Conservation (phyloP, 371 early-diverging fungal species). For the Rhizomucor pusillus region DNA sequence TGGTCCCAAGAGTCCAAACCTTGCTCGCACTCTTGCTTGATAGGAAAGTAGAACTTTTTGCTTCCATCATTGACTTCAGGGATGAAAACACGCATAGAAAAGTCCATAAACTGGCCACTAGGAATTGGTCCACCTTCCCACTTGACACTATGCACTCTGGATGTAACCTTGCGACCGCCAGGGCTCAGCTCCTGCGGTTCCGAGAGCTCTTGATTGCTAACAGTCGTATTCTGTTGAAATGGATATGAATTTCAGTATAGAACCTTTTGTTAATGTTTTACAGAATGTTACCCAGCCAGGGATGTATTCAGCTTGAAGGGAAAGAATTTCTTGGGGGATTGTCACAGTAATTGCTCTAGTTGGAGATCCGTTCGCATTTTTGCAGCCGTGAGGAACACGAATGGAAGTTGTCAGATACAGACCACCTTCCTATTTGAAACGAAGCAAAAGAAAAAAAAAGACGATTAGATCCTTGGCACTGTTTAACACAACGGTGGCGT, state of each 20-base stretch:
- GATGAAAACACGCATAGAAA: neutral
- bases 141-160: neutral
- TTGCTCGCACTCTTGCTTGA: neutral
- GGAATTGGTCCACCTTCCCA: constrained; percentile 4
- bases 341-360: neutral
- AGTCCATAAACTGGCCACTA: constrained; percentile 2
- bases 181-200: neutral
- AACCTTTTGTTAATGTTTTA: too few species aligned
- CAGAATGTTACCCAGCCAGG: constrained; percentile 2
- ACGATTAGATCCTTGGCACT: neutral
- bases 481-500: neutral
- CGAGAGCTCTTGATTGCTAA: constrained; percentile 2
- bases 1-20: constrained; percentile 1
- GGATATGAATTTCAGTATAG: too few species aligned
- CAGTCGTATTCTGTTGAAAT: neutral
- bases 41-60: neutral
- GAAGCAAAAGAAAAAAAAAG: too few species aligned
- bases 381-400: constrained; percentile 7
- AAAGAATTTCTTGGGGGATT: constrained; percentile 1
- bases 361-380: neutral
- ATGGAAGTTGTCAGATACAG: neutral
- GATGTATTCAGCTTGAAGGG: constrained; percentile 6
- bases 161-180: constrained; percentile 1
- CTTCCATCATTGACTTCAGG: neutral
- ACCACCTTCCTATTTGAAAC: constrained; percentile 1